phyloP scores from a whole-genome alignment of 225 moss, liverwort and hornwort genomes.

The Thuidium tamariscinum region DNA sequence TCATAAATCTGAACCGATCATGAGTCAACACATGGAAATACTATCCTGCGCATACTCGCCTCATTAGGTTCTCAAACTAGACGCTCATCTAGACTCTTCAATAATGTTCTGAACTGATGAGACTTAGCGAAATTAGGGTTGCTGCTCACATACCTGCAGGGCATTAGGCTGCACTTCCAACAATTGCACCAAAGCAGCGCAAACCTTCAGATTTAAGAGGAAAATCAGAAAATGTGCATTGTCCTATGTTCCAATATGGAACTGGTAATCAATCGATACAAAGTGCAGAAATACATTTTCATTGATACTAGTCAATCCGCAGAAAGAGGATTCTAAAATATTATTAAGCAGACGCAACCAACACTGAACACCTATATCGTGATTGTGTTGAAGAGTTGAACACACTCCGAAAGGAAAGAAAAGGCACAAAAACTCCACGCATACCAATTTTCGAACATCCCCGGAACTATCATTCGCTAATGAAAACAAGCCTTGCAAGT shows the following conservation, averaged over 20 bases:
- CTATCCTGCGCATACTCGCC: background rate
- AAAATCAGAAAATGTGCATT: background rate
- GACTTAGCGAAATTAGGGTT: background rate
- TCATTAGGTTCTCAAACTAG: background rate
- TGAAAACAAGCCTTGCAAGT: constrained; percentile 90
- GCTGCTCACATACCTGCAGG: constrained; percentile 51
- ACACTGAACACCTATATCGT: background rate
- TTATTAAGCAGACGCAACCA: background rate
- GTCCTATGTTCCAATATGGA: background rate
- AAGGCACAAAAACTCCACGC: background rate
- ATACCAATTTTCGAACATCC: constrained; percentile 95
- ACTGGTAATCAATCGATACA: background rate
- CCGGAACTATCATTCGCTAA: constrained; percentile 80
- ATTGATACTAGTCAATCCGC: background rate
- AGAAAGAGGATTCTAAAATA: background rate
- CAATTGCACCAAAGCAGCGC: constrained; percentile 91
- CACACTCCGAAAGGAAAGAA: background rate
- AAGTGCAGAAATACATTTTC: background rate
- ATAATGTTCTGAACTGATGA: background rate
- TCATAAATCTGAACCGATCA: background rate
- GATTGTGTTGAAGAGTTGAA: background rate
- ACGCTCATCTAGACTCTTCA: background rate
- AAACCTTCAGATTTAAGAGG: constrained; percentile 47
- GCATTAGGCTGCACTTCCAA: constrained; percentile 91
- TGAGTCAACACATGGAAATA: background rate